Base-by-base conservation (phyloP, 78 protist species). In the Dictyostelium firmibasis region DNA sequence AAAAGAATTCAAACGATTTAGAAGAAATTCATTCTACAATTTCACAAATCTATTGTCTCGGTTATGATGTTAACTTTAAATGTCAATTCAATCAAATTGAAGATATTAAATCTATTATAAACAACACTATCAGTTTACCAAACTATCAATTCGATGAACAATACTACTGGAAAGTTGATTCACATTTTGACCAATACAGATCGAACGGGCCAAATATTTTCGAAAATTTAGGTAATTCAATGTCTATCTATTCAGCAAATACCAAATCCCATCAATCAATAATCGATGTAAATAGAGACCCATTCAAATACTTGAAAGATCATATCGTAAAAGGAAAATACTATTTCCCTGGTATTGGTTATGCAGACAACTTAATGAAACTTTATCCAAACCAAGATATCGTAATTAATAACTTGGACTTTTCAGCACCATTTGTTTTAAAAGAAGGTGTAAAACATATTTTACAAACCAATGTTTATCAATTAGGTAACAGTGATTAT, bases 261-360 rank as follows among this genome's bases (percentile, higher is more conserved):
- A 57, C 25, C n/a, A 57, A 57, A 57, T 57, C 67, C 2, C 20
- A 78, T 41, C 11, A 88, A 79, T 60, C 93, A 8, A 13, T 88
- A 14, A 89, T 89, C 1, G 57, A 81, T 70, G 18, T 69, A 5
- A 47, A 13, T 43, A 14, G 25, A 23, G 33, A n/a, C 47, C 62
- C 94, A 62, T 89, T 81, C 44, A 7, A 36, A 35, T 89, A 67
- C 75, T 69, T 89, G 29, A 89, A 89, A 43, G 94, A 86, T 23
- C 94, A 89, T 60, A 69, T 62, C 20, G 74, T 89, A 23, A 69
- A 47, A 33, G 82, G 76, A 0, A 89, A 89, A 81, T 47, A 67
- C 38, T 47, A 38, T 35, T 87, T 64, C 53, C 92, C 85, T 76
- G 93, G 93, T 36, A 47, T 53, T 41, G 85, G 86, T 2, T 87